These are phyloP conservation scores for Wickerhamiella musiphila DNA, from an alignment of 805 yeast species.

Conservation along the genomic window DNA sequence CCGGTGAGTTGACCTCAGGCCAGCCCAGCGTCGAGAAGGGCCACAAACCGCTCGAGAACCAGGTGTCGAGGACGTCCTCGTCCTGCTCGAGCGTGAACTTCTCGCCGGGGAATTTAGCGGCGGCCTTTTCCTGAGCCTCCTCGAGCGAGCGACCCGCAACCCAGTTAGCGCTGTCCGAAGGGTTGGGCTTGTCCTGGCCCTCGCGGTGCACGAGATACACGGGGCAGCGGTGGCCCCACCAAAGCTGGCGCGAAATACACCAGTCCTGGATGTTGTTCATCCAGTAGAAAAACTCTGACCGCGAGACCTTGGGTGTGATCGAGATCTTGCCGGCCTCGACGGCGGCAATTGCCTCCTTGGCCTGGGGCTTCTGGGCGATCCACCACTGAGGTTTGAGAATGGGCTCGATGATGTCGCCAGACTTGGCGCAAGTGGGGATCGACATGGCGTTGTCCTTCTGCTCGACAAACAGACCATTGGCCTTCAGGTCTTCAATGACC, in stretches of 20 bases:
- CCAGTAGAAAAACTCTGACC: constrained; percentile 91
- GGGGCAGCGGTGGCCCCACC: constrained; percentile 99
- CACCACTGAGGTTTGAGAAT: constrained; percentile 98
- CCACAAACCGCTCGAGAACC: constrained; percentile 98
- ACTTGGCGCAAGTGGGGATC: constrained; percentile 84
- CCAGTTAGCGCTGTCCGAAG: constrained; percentile 62
- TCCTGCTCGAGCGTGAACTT: constrained; percentile 76
- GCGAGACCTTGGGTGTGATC: constrained; percentile 77
- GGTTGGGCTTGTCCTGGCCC: constrained; percentile 39
- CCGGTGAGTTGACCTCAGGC: constrained; percentile 60
- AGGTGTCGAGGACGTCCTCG: constrained; percentile 95
- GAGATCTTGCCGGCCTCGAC: constrained; percentile 67
- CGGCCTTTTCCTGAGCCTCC: constrained; percentile 78
- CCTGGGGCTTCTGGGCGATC: constrained; percentile 85
- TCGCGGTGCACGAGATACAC: constrained; percentile 75
- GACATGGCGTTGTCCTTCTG: constrained; percentile 93
- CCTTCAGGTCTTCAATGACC: constrained; percentile 68
- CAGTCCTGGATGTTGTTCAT: constrained; percentile 92
- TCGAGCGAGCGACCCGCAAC: constrained; percentile 69
- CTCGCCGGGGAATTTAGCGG: constrained; percentile 47
- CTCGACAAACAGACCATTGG: constrained; percentile 56
- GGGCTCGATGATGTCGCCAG: constrained; percentile 95
- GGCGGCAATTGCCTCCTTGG: constrained; percentile 68
- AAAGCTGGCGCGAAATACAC: constrained; percentile 89
- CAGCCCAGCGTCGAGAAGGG: constrained; percentile 93